Percentiles rank a stretch among this genome's conserved stretches.
phyloP scores from a whole-genome alignment of 495 filamentous ascomycete genomes.

The Xylaria acuta region DNA sequence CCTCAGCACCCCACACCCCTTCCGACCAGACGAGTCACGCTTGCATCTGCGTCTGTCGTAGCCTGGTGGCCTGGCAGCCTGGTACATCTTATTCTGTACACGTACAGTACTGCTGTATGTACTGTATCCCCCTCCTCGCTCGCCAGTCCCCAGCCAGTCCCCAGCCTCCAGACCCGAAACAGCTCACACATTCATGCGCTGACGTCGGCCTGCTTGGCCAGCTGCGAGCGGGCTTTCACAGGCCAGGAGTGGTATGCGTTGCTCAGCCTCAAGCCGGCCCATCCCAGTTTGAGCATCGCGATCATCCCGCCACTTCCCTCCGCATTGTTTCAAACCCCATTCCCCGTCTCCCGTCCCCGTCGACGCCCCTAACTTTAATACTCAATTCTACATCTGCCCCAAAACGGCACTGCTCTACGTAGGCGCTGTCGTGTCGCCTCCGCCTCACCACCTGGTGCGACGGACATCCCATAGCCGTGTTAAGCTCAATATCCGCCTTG shows the following conservation, averaged over 20 bases:
- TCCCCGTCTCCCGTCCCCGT: background rate
- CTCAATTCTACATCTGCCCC: background rate
- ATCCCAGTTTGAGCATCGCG: constrained; percentile 35
- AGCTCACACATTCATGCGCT: constrained; percentile 47
- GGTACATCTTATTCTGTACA: background rate
- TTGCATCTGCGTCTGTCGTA: constrained; percentile 20
- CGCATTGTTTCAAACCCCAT: constrained; percentile 26
- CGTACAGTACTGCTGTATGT: background rate
- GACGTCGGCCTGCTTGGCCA: constrained; percentile 47
- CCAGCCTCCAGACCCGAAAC: constrained; percentile 23
- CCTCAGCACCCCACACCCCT: constrained; percentile 25
- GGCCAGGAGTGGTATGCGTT: constrained; percentile 32
- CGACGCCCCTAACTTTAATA: constrained; percentile 13
- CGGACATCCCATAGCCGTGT: background rate
- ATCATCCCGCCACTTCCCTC: constrained; percentile 26
- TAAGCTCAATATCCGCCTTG: background rate
- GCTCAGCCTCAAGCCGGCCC: constrained; percentile 40
- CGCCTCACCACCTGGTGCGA: constrained; percentile 11
- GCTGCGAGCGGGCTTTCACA: constrained; percentile 37
- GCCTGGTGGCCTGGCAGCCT: constrained; percentile 28
- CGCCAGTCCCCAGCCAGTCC: background rate
- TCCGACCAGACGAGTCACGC: constrained; percentile 26
- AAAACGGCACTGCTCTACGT: background rate
- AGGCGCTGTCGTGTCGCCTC: constrained; percentile 17
- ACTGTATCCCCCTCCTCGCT: background rate